Percentiles rank a stretch among this genome's conserved stretches.
phyloP scores from a whole-genome alignment of 306 rosid genomes.

The Ziziphus jujuba region DNA sequence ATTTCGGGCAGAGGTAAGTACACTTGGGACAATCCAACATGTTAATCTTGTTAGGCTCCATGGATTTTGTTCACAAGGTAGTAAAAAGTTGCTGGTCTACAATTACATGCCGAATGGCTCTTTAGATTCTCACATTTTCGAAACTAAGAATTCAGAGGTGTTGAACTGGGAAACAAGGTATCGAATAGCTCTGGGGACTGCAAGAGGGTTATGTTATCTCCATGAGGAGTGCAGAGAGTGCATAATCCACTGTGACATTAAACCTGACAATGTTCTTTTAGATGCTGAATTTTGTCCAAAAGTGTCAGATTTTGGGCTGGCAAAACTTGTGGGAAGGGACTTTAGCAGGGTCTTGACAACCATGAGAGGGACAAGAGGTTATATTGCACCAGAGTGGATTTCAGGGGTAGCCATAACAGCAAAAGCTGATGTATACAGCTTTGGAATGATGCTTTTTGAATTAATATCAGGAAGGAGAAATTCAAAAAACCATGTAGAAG shows the following conservation, averaged over 20 bases:
- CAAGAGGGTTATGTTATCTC: too few species aligned
- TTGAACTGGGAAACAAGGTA: too few species aligned
- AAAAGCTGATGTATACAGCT: slow-evolving; percentile 52
- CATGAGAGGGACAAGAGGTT: slow-evolving; percentile 52
- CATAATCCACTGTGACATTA: slow-evolving; percentile 53
- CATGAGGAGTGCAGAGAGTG: too few species aligned
- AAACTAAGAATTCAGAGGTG: too few species aligned
- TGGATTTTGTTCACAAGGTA: too few species aligned
- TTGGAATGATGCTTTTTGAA: slow-evolving; percentile 42
- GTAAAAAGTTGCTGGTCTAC: too few species aligned
- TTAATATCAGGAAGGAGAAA: slow-evolving; percentile 41
- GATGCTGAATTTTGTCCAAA: slow-evolving; percentile 33
- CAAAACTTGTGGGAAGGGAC: slow-evolving; percentile 42
- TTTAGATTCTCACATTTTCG: too few species aligned
- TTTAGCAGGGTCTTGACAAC: slow-evolving; percentile 46
- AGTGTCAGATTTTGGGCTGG: slow-evolving; percentile 49
- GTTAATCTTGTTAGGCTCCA: too few species aligned
- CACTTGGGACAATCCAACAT: too few species aligned
- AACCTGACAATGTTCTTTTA: slow-evolving; percentile 51
- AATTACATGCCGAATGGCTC: too few species aligned
- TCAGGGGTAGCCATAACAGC: slow-evolving; percentile 41
- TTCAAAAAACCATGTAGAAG: slow-evolving; percentile 30
- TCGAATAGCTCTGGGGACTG: too few species aligned
- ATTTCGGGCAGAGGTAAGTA: too few species aligned
- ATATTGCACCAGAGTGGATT: slow-evolving; percentile 53